A percentile compares a stretch with the other conserved stretches of the same genome.
These are phyloP conservation scores for Solanum lycopersicoides DNA, from an alignment of 257 asterid species.

Conservation along the genomic window DNA sequence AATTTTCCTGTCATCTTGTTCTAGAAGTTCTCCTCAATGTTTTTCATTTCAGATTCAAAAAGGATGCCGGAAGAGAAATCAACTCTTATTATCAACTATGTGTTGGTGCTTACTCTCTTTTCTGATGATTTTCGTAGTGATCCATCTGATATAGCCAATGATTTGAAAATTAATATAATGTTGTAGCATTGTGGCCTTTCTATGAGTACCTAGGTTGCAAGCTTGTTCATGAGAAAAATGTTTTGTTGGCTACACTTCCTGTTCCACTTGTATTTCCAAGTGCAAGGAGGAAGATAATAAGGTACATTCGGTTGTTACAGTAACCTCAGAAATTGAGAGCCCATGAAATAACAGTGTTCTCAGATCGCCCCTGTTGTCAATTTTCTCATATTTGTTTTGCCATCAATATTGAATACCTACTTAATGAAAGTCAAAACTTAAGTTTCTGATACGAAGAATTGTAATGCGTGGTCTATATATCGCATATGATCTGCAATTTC, in stretches of 20 bases:
- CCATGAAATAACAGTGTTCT: neutral
- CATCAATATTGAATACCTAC: neutral
- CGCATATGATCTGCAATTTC: neutral
- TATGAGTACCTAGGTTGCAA: constrained; percentile 72
- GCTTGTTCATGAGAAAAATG: constrained; percentile 30
- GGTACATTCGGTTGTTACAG: neutral
- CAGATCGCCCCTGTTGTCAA: neutral
- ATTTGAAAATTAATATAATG: constrained; percentile 37
- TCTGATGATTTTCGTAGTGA: constrained; percentile 57
- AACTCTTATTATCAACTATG: constrained; percentile 51
- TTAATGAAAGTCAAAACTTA: neutral
- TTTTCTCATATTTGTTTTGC: neutral
- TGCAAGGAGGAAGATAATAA: constrained; percentile 21
- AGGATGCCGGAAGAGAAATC: constrained; percentile 35
- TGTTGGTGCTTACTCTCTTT: constrained; percentile 68
- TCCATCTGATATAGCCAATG: constrained; percentile 57
- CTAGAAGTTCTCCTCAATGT: constrained; percentile 58
- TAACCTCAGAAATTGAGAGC: neutral
- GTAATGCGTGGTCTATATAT: neutral
- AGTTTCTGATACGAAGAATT: neutral
- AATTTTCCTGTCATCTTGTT: constrained; percentile 11
- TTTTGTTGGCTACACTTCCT: constrained; percentile 46
- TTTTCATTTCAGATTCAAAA: constrained; percentile 20
- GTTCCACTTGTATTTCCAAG: constrained; percentile 50
- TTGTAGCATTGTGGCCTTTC: constrained; percentile 23